phyloP scores from a whole-genome alignment of 441 rosid species.

The Pelargonium cotyledonis region DNA sequence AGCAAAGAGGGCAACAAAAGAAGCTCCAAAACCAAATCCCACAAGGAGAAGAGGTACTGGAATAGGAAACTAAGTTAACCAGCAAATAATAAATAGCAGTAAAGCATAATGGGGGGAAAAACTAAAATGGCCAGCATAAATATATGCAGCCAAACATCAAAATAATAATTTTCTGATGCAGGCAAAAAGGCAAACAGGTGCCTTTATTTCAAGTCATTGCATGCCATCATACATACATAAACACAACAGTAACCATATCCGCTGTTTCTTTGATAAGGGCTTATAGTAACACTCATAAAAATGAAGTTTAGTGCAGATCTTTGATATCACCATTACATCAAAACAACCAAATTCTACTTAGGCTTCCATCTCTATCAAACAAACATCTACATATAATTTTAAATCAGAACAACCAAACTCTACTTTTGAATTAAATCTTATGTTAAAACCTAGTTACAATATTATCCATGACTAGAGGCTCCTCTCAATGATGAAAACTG shows the following conservation, averaged over 20 bases:
- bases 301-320: not conserved
- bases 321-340: not conserved
- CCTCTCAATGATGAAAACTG: not conserved
- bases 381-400: not conserved
- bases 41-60: constrained; percentile 98
- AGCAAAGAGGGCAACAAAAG: constrained; percentile 98
- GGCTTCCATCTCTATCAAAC: not conserved
- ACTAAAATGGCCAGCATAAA: too few species aligned
- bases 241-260: too few species aligned
- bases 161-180: too few species aligned
- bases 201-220: too few species aligned
- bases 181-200: too few species aligned
- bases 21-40: constrained; percentile 99
- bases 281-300: not conserved
- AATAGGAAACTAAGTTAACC: constrained; percentile 21
- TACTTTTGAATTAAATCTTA: not conserved
- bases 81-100: constrained; percentile 7
- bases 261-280: too few species aligned
- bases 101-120: too few species aligned
- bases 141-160: too few species aligned
- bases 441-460: not conserved
- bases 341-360: not conserved
- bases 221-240: too few species aligned
- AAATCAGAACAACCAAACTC: too few species aligned
- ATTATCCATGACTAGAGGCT: too few species aligned